A percentile compares a stretch with the other conserved stretches of the same genome.
phyloP scores from a whole-genome alignment of 768 basidiomycete species.

The Phylloporus sp. region DNA sequence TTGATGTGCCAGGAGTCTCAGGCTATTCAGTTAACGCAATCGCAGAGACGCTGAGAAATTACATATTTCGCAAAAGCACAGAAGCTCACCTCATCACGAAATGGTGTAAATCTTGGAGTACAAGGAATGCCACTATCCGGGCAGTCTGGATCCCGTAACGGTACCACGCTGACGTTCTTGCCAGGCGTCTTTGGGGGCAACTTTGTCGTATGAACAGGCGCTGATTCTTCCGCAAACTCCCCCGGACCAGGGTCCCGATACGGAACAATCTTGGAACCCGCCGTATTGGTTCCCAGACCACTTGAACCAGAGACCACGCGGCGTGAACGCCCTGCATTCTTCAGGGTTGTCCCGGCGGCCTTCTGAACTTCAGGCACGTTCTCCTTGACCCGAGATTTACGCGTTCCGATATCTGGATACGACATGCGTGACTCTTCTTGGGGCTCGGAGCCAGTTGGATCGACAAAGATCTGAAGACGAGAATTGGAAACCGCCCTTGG shows the following conservation, averaged over 20 bases:
- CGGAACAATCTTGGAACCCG: constrained; percentile 54
- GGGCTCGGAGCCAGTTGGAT: constrained; percentile 52
- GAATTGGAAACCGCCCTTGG: constrained; percentile 44
- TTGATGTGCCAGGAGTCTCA: constrained; percentile 22
- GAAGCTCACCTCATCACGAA: constrained; percentile 60
- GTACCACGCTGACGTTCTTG: constrained; percentile 31
- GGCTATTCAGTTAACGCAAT: constrained; percentile 14
- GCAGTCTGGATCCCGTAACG: constrained; percentile 37
- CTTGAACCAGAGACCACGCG: constrained; percentile 41
- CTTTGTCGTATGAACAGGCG: constrained; percentile 29
- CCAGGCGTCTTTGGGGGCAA: constrained; percentile 34
- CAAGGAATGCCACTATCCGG: constrained; percentile 31
- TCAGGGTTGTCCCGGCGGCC: constrained; percentile 60
- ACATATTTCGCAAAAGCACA: constrained; percentile 5
- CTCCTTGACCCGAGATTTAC: constrained; percentile 74
- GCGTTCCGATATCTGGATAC: constrained; percentile 73
- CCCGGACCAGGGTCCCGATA: constrained; percentile 58
- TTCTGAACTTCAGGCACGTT: constrained; percentile 68
- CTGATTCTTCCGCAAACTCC: constrained; percentile 25
- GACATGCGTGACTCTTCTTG: constrained; percentile 40
- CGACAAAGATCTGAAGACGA: constrained; percentile 67
- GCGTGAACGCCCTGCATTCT: constrained; percentile 54
- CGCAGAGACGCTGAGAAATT: constrained; percentile 6
- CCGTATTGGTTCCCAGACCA: constrained; percentile 4
- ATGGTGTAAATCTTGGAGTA: constrained; percentile 63